These are phyloP conservation scores for Botrytis elliptica DNA, from an alignment of 2,329 filamentous ascomycete genomes.

Conservation along the genomic window DNA sequence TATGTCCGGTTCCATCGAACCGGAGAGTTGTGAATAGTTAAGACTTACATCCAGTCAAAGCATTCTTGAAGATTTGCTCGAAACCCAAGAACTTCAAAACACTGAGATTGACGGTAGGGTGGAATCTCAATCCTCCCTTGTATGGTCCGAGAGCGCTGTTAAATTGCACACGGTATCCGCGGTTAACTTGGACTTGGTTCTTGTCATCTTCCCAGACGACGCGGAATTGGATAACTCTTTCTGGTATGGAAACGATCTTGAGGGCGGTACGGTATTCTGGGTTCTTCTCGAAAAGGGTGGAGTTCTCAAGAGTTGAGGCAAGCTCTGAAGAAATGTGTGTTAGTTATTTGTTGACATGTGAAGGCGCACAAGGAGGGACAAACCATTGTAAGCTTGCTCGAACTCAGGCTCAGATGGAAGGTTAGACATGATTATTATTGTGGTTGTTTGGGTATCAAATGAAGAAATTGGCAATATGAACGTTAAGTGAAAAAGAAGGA, in stretches of 20 bases:
- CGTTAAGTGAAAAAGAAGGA: not conserved
- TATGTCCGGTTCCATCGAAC: not conserved
- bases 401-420: conserved; percentile 91
- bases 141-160: conserved; percentile 96
- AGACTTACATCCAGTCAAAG: conserved; percentile 81
- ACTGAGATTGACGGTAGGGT: conserved; percentile 79
- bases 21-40: not conserved
- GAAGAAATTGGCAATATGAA: not conserved
- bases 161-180: conserved; percentile 95
- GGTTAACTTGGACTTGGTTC: conserved; percentile 85
- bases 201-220: conserved; percentile 97
- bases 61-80: conserved; percentile 99
- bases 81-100: conserved; percentile 97
- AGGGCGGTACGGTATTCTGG: conserved; percentile 93
- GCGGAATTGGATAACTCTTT: conserved; percentile 96
- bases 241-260: conserved; percentile 82
- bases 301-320: conserved; percentile 89
- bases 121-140: conserved; percentile 95
- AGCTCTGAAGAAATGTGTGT: conserved; percentile 63
- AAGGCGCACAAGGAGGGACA: not conserved
- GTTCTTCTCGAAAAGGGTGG: conserved; percentile 87
- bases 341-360: conserved; percentile 4
- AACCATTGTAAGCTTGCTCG: conserved; percentile 96
- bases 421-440: conserved; percentile 65
- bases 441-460: conserved; percentile 14